phyloP scores from a whole-genome alignment of 2,329 filamentous ascomycete species.

The Penicillium sp. region DNA sequence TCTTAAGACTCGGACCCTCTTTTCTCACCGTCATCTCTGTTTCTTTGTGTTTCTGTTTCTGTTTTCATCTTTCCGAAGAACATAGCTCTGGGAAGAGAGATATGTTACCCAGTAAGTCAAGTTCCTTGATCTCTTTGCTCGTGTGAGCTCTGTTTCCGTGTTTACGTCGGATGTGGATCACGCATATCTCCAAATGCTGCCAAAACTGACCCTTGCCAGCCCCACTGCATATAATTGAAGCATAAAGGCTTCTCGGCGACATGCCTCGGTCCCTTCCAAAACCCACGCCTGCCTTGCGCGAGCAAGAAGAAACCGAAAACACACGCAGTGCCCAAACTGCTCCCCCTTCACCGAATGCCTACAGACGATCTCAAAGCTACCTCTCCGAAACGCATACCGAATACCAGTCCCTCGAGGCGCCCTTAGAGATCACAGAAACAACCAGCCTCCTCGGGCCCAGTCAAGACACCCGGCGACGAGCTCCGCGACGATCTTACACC shows the following conservation, averaged over 20 bases:
- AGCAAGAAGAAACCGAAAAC: slow-evolving; percentile 13
- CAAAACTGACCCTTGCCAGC: slow-evolving; percentile 7
- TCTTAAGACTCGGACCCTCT: neutral
- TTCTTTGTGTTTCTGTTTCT: neutral
- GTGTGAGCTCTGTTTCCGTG: neutral
- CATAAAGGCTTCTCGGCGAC: slow-evolving; percentile 7
- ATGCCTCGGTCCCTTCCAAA: slow-evolving; percentile 37
- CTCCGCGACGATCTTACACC: slow-evolving; percentile 37
- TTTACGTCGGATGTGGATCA: slow-evolving; percentile 3
- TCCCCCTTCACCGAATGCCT: slow-evolving; percentile 37
- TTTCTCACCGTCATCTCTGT: neutral
- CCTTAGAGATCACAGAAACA: slow-evolving; percentile 33
- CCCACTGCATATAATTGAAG: slow-evolving; percentile 2
- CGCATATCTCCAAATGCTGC: neutral
- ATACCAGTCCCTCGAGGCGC: slow-evolving; percentile 33
- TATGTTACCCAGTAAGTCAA: slow-evolving; percentile 2
- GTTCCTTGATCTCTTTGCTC: neutral
- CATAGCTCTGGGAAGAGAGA: neutral
- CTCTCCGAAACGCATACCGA: slow-evolving; percentile 33
- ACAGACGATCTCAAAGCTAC: slow-evolving; percentile 31
- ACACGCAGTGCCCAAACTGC: slow-evolving; percentile 29
- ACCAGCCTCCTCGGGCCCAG: slow-evolving; percentile 34
- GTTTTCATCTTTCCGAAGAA: neutral
- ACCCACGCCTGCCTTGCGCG: slow-evolving; percentile 16
- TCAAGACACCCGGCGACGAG: slow-evolving; percentile 16